phyloP scores from a whole-genome alignment of 2,329 filamentous ascomycete genomes.

The Polychaeton citri region DNA sequence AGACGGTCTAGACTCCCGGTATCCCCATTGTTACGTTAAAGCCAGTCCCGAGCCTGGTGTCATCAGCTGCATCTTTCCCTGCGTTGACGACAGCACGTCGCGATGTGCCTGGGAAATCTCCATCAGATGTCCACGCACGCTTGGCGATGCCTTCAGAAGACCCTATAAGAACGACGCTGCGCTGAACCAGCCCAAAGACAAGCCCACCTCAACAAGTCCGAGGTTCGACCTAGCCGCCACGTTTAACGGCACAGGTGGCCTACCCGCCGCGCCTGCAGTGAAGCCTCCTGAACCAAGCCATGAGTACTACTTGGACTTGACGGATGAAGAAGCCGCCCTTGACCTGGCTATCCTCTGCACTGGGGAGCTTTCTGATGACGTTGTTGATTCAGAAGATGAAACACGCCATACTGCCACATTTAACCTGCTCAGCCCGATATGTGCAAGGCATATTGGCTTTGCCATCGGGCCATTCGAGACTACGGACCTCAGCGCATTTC shows the following conservation, averaged over 20 bases:
- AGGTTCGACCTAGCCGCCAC: slow-evolving; percentile 24
- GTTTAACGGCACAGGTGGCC: too few species aligned
- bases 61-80: slow-evolving; percentile 81
- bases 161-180: slow-evolving; percentile 11
- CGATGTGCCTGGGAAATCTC: slow-evolving; percentile 80
- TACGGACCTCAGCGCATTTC: slow-evolving; percentile 68
- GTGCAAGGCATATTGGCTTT: slow-evolving; percentile 84
- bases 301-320: slow-evolving; percentile 30
- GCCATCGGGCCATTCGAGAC: slow-evolving; percentile 90
- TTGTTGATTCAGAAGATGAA: slow-evolving; percentile 60
- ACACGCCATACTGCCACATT: slow-evolving; percentile 83
- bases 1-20: slow-evolving; percentile 58
- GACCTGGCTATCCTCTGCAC: slow-evolving; percentile 88
- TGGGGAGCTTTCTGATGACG: slow-evolving; percentile 73
- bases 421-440: slow-evolving; percentile 57
- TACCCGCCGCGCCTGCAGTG: not conserved
- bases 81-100: slow-evolving; percentile 71
- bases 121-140: slow-evolving; percentile 70
- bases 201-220: slow-evolving; percentile 19
- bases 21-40: slow-evolving; percentile 82
- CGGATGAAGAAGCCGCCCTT: slow-evolving; percentile 69
- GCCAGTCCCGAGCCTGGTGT: slow-evolving; percentile 67
- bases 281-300: slow-evolving; percentile 9
- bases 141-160: slow-evolving; percentile 56
- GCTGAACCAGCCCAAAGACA: slow-evolving; percentile 19